Conservation (phyloP, 495 filamentous ascomycete species). For the Glutinoglossum americanum region DNA sequence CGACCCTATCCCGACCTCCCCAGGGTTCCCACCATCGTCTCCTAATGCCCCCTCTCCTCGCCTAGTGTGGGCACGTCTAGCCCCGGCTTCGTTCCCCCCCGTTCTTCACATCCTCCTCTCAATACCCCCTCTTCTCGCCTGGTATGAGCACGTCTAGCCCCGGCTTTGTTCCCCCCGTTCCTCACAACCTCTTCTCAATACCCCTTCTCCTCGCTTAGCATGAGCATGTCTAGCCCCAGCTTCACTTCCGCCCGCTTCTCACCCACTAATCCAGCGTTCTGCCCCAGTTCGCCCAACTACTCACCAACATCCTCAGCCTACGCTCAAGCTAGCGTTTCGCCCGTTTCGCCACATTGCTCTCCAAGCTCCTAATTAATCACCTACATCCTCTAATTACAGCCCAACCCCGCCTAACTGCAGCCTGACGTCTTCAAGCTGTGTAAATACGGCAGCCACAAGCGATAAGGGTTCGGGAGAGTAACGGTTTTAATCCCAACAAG, state of each 20-base stretch:
- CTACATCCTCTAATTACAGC: constrained; percentile 66
- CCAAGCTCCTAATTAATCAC: constrained; percentile 25
- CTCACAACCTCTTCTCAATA: too few relatives aligned
- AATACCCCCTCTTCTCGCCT: too few relatives aligned
- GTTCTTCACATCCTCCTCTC: too few relatives aligned
- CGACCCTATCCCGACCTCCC: constrained; percentile 47
- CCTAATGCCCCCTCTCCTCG: too few relatives aligned
- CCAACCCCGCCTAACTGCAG: constrained; percentile 47
- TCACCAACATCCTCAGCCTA: constrained; percentile 40
- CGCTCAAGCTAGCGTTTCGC: constrained; percentile 35
- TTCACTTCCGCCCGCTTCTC: constrained; percentile 18
- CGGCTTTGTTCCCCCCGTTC: too few relatives aligned
- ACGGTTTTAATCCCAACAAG: neutral
- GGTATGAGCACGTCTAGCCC: too few relatives aligned
- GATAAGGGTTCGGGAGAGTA: too few relatives aligned
- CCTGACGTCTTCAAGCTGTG: constrained; percentile 39
- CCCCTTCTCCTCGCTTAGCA: constrained; percentile 38
- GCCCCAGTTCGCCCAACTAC: constrained; percentile 22
- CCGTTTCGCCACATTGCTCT: constrained; percentile 48
- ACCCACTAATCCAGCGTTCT: constrained; percentile 20
- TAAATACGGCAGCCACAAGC: too few relatives aligned
- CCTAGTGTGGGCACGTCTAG: too few relatives aligned
- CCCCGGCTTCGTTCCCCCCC: too few relatives aligned
- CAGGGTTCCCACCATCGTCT: constrained; percentile 55
- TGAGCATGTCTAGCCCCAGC: constrained; percentile 15